A percentile compares a stretch with the other conserved stretches of the same genome.
These are phyloP conservation scores for Daldinia sp. DNA, from an alignment of 2,329 filamentous ascomycete genomes.

Conservation along the genomic window DNA sequence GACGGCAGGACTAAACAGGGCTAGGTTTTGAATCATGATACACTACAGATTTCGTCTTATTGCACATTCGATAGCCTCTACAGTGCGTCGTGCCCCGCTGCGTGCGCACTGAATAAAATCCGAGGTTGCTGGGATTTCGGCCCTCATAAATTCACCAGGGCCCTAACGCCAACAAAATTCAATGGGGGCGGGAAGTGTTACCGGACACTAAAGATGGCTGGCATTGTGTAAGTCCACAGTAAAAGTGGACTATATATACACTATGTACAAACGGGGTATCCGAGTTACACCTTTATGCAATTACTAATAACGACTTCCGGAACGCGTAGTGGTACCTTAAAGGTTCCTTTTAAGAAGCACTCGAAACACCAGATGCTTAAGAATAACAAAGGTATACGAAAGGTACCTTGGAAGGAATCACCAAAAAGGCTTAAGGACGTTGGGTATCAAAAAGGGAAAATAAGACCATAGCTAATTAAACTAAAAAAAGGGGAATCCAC, in stretches of 20 bases:
- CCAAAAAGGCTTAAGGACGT: slow-evolving; percentile 24
- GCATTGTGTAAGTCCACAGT: slow-evolving; percentile 21
- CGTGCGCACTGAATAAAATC: neutral
- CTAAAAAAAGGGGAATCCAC: slow-evolving; percentile 41
- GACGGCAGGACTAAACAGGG: slow-evolving; percentile 9
- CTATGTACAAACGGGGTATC: slow-evolving; percentile 34
- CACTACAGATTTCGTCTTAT: slow-evolving; percentile 25
- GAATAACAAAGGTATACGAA: slow-evolving; percentile 3
- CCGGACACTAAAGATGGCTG: slow-evolving; percentile 23
- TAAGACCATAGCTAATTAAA: slow-evolving; percentile 43
- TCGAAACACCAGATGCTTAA: neutral
- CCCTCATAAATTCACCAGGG: slow-evolving; percentile 5
- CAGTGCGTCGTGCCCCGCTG: slow-evolving; percentile 5
- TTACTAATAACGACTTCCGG: slow-evolving; percentile 5
- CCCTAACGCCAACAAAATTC: slow-evolving; percentile 12
- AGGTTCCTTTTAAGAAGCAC: neutral
- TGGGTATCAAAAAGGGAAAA: slow-evolving; percentile 38
- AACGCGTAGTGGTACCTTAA: slow-evolving; percentile 3
- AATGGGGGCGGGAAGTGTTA: slow-evolving; percentile 29
- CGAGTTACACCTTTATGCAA: slow-evolving; percentile 32
- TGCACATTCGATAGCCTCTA: slow-evolving; percentile 22
- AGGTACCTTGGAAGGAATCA: slow-evolving; percentile 24
- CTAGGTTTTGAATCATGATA: slow-evolving; percentile 27
- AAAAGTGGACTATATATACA: slow-evolving; percentile 14
- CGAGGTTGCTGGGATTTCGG: slow-evolving; percentile 16